These are phyloP conservation scores for Monosporozyma yasuniensis DNA, from an alignment of 805 yeast species.

Conservation along the genomic window DNA sequence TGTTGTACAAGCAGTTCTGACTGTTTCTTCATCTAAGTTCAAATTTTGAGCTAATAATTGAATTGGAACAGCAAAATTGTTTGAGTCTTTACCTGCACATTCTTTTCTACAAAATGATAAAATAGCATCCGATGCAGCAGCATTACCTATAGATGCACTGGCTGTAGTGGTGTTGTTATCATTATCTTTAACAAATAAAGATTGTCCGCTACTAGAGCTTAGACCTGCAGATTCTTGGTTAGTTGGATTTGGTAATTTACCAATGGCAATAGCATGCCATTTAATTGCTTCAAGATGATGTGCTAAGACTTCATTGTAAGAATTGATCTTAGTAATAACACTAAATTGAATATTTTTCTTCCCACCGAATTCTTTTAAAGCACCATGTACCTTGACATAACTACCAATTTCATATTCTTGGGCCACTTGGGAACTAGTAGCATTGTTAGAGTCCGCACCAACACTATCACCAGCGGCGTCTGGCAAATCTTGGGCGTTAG, in stretches of 20 bases:
- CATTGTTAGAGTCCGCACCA: constrained; percentile 9
- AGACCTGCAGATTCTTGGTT: constrained; percentile 13
- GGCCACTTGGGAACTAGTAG: constrained; percentile 27
- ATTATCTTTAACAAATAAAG: constrained; percentile 39
- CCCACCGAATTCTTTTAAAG: constrained; percentile 50
- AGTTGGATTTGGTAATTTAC: constrained; percentile 29
- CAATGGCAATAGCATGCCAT: constrained; percentile 47
- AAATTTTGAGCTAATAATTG: constrained; percentile 51
- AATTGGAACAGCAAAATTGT: constrained; percentile 62
- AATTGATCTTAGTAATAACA: constrained; percentile 45
- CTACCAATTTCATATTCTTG: constrained; percentile 37
- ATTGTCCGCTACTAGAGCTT: constrained; percentile 10
- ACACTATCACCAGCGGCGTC: constrained; percentile 27
- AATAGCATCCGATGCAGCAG: constrained; percentile 36
- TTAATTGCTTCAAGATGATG: constrained; percentile 59
- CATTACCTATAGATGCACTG: constrained; percentile 21
- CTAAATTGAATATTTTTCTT: constrained; percentile 60
- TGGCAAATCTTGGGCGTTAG: constrained; percentile 30
- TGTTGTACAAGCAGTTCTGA: constrained; percentile 40
- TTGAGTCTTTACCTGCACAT: constrained; percentile 42
- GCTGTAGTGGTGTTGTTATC: constrained; percentile 10
- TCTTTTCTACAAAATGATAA: constrained; percentile 41
- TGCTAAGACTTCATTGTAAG: constrained; percentile 59
- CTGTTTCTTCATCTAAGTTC: constrained; percentile 41
- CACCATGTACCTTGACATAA: constrained; percentile 52